Evolutionary conservation across 495 filamentous ascomycete genomes (phyloP).

Genomic region (Pyrenula massariospora): DNA sequence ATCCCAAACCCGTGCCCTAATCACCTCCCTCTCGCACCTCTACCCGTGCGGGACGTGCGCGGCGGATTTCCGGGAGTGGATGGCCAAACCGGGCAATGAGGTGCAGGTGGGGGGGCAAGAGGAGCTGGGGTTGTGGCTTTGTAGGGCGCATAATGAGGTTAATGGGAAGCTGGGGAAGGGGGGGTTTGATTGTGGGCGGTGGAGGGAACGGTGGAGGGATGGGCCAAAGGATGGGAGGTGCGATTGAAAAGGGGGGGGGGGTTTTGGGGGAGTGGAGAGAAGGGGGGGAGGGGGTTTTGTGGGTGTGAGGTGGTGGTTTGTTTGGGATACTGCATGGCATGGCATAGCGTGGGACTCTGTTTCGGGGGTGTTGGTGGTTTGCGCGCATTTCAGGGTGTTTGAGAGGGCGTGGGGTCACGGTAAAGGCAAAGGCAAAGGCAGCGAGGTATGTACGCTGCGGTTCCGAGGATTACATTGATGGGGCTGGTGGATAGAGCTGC

Average conservation of each 20-base stretch:
- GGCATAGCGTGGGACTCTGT: neutral
- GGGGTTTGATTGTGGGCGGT: slow-evolving; percentile 79
- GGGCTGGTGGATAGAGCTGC: too few relatives aligned
- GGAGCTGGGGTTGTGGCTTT: slow-evolving; percentile 89
- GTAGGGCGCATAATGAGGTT: slow-evolving; percentile 94
- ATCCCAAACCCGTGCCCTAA: slow-evolving; percentile 62
- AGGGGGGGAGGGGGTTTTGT: neutral
- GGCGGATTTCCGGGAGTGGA: slow-evolving; percentile 79
- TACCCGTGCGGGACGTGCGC: slow-evolving; percentile 96
- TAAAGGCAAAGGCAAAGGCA: too few relatives aligned
- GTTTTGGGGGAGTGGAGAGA: neutral
- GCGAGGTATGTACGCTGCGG: too few relatives aligned
- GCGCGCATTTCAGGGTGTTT: too few relatives aligned
- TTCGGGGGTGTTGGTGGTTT: too few relatives aligned
- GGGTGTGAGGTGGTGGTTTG: neutral
- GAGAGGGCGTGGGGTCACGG: too few relatives aligned
- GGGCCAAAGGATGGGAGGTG: slow-evolving; percentile 82
- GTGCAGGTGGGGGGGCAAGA: slow-evolving; percentile 53
- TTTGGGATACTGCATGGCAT: neutral
- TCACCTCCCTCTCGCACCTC: slow-evolving; percentile 64
- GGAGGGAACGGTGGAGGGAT: slow-evolving; percentile 90
- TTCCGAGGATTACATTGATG: too few relatives aligned
- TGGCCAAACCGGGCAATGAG: slow-evolving; percentile 56
- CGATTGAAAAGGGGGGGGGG: slow-evolving; percentile 20
- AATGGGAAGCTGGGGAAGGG: slow-evolving; percentile 88